Evolutionary conservation across 805 yeast genomes (phyloP), one percentile per base, ranked within the genome.

Genomic region (Candida schatavii): DNA sequence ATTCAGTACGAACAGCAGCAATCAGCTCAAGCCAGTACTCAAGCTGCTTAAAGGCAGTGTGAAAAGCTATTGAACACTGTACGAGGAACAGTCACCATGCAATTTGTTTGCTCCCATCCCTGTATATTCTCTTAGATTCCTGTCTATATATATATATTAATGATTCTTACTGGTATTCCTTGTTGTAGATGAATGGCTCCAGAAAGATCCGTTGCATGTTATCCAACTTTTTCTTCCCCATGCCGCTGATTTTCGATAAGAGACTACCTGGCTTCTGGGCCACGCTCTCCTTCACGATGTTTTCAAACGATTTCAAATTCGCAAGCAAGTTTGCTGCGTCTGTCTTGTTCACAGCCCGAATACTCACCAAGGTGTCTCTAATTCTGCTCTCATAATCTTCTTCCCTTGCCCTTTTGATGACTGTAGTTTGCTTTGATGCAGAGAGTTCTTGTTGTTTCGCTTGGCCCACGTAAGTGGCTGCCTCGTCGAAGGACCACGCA

Each of bases 401-500:
- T 7, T 70, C 61, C 42, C 60, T 61, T 3, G 57, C 45, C 0
- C 83, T 82, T 46, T 66, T 68, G 43, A 78, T 74, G 5, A 44
- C 41, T 46, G 38, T 35, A 17, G 19, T n/a, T 15, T 31, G 35
- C 20, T 18, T 31, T 31, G 35, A 14, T 10, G 69, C 64, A 3
- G 71, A 52, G 45, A 56, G 52, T 42, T 65, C 72, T 37, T 61
- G 64, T 31, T 64, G 64, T 48, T 69, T 70, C 25, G 64, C 53
- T 48, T 62, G 51, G 7, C 62, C 68, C 13, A 70, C 52, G 46
- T 70, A 70, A 50, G 64, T 73, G 50, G 70, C 74, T 2, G 71
- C 74, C 50, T 71, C 73, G 43, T 70, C 70, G 65, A 82, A 50
- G 49, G 76, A 56, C 81, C 82, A 78, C 2, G 79, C 74, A 31